phyloP scores from a whole-genome alignment of 805 yeast species.

The Tetrapisispora phaffii region DNA sequence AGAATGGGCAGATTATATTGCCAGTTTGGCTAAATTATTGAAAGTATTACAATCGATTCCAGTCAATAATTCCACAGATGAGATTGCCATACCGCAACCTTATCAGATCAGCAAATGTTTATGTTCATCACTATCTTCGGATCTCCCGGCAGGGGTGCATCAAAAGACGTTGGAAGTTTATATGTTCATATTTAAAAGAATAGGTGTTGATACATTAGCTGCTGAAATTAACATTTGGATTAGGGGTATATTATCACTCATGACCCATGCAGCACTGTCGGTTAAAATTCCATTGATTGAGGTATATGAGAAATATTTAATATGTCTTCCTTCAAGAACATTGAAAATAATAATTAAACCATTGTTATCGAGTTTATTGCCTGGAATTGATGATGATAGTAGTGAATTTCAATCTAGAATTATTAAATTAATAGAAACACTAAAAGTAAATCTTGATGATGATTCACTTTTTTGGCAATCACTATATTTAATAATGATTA shows the following conservation, averaged over 20 bases:
- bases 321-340: slow-evolving; percentile 39
- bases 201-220: slow-evolving; percentile 48
- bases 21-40: slow-evolving; percentile 70
- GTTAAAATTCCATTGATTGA: slow-evolving; percentile 71
- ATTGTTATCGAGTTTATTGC: slow-evolving; percentile 59
- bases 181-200: slow-evolving; percentile 52
- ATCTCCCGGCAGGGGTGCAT: slow-evolving; percentile 92
- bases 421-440: slow-evolving; percentile 47
- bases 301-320: slow-evolving; percentile 46
- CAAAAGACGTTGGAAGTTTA: slow-evolving; percentile 77
- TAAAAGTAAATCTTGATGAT: slow-evolving; percentile 48
- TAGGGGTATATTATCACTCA: slow-evolving; percentile 83
- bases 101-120: slow-evolving; percentile 58
- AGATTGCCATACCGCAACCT: slow-evolving; percentile 58
- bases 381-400: slow-evolving; percentile 89
- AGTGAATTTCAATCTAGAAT: slow-evolving; percentile 67
- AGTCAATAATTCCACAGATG: slow-evolving; percentile 24
- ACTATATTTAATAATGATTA: slow-evolving; percentile 61
- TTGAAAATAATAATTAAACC: slow-evolving; percentile 57
- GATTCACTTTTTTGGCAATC: slow-evolving; percentile 83
- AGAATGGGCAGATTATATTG: slow-evolving; percentile 98
- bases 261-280: slow-evolving; percentile 81
- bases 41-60: slow-evolving; percentile 52
- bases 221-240: slow-evolving; percentile 65
- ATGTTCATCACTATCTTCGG: slow-evolving; percentile 70